Evolutionary conservation across 2,329 filamentous ascomycete species (phyloP).

Genomic region (Apiospora pterosperma): DNA sequence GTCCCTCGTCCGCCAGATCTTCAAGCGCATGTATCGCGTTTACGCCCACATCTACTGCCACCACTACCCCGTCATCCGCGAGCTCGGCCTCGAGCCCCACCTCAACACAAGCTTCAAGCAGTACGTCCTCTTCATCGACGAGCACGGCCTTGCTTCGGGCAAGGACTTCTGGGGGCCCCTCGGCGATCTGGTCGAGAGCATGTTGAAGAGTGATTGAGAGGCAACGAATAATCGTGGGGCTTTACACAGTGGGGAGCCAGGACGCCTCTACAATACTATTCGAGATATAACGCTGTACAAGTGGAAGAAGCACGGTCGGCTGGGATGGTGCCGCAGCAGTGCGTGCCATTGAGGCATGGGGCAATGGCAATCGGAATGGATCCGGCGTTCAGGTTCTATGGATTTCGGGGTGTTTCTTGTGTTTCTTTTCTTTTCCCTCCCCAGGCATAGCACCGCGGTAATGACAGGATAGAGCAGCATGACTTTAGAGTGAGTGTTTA

Average conservation of each 20-base stretch:
- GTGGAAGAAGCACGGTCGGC: not conserved
- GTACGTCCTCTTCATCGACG: constrained; percentile 97
- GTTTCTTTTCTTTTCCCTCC: not conserved
- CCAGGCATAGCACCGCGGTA: not conserved
- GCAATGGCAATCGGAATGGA: not conserved
- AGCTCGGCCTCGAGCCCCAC: constrained; percentile 92
- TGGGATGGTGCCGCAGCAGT: not conserved
- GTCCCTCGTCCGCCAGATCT: constrained; percentile 85
- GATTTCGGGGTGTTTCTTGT: not conserved
- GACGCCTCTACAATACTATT: not conserved
- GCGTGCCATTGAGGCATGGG: not conserved
- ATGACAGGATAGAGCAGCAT: constrained; percentile 2
- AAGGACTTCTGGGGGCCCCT: constrained; percentile 97
- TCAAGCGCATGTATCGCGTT: constrained; percentile 97
- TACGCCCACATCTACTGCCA: constrained; percentile 99
- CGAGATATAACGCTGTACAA: not conserved
- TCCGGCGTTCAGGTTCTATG: not conserved
- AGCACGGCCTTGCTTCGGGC: constrained; percentile 86
- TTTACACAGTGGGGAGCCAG: not conserved
- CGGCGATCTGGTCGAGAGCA: constrained; percentile 94
- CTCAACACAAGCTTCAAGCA: constrained; percentile 99
- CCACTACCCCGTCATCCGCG: constrained; percentile 94
- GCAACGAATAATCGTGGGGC: not conserved
- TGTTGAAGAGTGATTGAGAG: constrained; percentile 83
- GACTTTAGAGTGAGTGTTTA: not conserved